These are phyloP conservation scores for Pichia sorboxylosa DNA, from an alignment of 1,139 yeast genomes.

Conservation along the genomic window DNA sequence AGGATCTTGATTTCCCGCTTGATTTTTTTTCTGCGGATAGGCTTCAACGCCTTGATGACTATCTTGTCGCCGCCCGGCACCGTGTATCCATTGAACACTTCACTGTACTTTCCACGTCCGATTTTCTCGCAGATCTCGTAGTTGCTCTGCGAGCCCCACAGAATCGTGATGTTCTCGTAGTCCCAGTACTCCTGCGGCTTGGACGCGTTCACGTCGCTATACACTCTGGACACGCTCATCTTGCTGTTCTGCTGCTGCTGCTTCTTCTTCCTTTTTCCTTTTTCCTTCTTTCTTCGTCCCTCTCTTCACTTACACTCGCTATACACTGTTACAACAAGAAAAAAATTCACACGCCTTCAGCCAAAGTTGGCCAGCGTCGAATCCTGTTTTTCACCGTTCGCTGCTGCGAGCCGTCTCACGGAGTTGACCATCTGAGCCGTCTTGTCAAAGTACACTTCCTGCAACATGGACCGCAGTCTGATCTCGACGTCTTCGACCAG, in stretches of 20 bases:
- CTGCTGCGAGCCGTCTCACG: no score
- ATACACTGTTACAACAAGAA: no score
- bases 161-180: conserved; percentile 57
- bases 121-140: conserved; percentile 63
- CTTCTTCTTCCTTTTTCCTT: background rate
- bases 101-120: conserved; percentile 73
- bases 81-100: conserved; percentile 54
- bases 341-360: no score
- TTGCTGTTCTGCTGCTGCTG: background rate
- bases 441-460: conserved; percentile 92
- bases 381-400: no score
- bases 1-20: conserved; percentile 66
- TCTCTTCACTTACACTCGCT: background rate
- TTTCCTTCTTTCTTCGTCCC: background rate
- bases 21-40: conserved; percentile 70
- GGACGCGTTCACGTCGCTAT: conserved; percentile 51
- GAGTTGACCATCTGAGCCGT: conserved; percentile 77
- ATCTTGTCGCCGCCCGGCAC: conserved; percentile 26
- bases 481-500: conserved; percentile 83
- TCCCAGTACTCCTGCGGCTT: conserved; percentile 71
- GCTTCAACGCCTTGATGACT: conserved; percentile 70
- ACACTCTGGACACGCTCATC: conserved; percentile 36
- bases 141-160: conserved; percentile 59
- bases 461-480: conserved; percentile 74
- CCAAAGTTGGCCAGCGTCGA: no score